These are phyloP conservation scores for Eutypella sp. DNA, from an alignment of 2,329 filamentous ascomycete species.

Conservation along the genomic window DNA sequence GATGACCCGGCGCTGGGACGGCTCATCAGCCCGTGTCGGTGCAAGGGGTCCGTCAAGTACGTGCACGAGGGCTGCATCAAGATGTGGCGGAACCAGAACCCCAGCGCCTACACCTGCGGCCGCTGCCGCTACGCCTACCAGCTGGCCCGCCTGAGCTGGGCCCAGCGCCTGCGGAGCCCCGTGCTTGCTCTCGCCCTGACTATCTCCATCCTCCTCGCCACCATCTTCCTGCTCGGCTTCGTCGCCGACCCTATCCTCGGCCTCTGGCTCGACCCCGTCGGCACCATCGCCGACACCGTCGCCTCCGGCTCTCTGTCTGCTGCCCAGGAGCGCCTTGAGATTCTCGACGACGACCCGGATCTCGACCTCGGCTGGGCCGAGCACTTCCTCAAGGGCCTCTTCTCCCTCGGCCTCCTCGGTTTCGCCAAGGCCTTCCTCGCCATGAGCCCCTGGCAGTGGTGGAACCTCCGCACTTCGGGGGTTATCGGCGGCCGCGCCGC, in stretches of 20 bases:
- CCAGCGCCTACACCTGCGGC: slow-evolving; percentile 82
- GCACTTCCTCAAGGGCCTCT: slow-evolving; percentile 85
- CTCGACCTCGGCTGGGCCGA: slow-evolving; percentile 65
- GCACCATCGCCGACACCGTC: slow-evolving; percentile 52
- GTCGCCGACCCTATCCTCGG: slow-evolving; percentile 90
- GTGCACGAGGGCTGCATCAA: slow-evolving; percentile 89
- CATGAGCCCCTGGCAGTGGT: slow-evolving; percentile 71
- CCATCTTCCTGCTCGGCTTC: slow-evolving; percentile 82
- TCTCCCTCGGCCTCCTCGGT: slow-evolving; percentile 83
- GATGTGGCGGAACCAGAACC: slow-evolving; percentile 69
- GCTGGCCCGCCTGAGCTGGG: slow-evolving; percentile 72
- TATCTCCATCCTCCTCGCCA: slow-evolving; percentile 60
- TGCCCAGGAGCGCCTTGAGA: slow-evolving; percentile 35
- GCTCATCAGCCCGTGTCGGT: slow-evolving; percentile 84
- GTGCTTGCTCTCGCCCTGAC: slow-evolving; percentile 68
- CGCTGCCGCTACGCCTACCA: slow-evolving; percentile 83
- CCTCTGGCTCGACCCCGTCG: slow-evolving; percentile 75
- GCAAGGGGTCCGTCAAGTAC: slow-evolving; percentile 88
- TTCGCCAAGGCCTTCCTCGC: slow-evolving; percentile 75
- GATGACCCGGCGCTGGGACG: slow-evolving; percentile 59
- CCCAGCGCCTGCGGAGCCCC: slow-evolving; percentile 62
- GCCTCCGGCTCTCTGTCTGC: slow-evolving; percentile 35
- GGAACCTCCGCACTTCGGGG: slow-evolving; percentile 63
- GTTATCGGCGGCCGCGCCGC: slow-evolving; percentile 46
- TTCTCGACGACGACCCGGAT: slow-evolving; percentile 45